Percentiles rank a stretch among this genome's conserved stretches.
phyloP scores from a whole-genome alignment of 805 yeast genomes.

The Candida vaughaniae region DNA sequence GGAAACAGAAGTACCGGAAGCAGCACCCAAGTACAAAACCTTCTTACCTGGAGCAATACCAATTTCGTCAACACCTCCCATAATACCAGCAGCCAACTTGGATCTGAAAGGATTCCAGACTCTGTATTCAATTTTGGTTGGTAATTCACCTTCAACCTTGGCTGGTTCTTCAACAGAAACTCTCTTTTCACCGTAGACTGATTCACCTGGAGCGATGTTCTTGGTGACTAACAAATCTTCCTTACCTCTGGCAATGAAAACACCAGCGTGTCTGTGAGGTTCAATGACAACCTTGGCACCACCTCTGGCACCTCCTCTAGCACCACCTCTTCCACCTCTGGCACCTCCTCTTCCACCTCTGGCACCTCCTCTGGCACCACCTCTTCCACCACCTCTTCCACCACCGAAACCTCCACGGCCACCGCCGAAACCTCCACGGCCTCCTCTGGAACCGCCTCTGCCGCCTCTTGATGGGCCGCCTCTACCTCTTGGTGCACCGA shows the following conservation, averaged over 20 bases:
- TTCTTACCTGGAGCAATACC: slow-evolving; percentile 98
- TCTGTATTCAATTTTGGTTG: slow-evolving; percentile 97
- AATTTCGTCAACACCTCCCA: slow-evolving; percentile 98
- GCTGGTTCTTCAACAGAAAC: slow-evolving; percentile 91
- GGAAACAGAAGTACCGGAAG: slow-evolving; percentile 98
- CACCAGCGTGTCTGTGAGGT: slow-evolving; percentile 99
- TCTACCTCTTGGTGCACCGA: slow-evolving; percentile 65
- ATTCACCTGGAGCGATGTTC: slow-evolving; percentile 97
- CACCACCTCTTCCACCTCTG: slow-evolving; percentile 67
- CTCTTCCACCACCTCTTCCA: slow-evolving; percentile 31
- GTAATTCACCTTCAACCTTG: slow-evolving; percentile 79
- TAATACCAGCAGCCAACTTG: slow-evolving; percentile 98
- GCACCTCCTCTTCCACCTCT: slow-evolving; percentile 49
- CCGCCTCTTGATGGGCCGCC: slow-evolving; percentile 58
- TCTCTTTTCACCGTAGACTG: slow-evolving; percentile 98
- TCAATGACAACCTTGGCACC: slow-evolving; percentile 97
- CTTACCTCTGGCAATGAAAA: slow-evolving; percentile 98
- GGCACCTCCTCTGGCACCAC: slow-evolving; percentile 33
- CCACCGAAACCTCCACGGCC: slow-evolving; percentile 47
- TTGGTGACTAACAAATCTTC: slow-evolving; percentile 97
- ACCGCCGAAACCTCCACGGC: slow-evolving; percentile 57
- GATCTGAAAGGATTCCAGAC: slow-evolving; percentile 99
- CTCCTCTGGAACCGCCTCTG: slow-evolving; percentile 47
- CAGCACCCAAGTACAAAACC: slow-evolving; percentile 97
- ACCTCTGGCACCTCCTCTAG: slow-evolving; percentile 78